phyloP scores from a whole-genome alignment of 129 eudicot species.

The Pseudognaphalium luteoalbum region DNA sequence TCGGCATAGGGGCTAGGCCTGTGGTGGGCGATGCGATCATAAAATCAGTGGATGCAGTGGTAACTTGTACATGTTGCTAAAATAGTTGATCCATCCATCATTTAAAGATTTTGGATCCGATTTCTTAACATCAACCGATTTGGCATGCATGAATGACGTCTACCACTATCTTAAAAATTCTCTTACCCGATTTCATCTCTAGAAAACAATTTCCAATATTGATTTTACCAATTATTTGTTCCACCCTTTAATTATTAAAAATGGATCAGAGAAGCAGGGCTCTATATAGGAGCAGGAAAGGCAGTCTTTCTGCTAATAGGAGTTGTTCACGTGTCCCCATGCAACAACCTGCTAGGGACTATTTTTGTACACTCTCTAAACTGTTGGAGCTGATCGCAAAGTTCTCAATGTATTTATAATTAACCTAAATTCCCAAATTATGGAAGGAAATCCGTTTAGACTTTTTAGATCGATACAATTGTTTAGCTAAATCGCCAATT shows the following conservation, averaged over 20 bases:
- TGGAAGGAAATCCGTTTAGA: too few relatives aligned
- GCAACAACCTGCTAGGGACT: too few relatives aligned
- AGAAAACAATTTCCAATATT: background rate
- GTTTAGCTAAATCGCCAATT: too few relatives aligned
- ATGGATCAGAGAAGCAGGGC: too few relatives aligned
- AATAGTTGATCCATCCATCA: slow-evolving; percentile 33
- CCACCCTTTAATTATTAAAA: background rate
- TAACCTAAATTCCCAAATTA: too few relatives aligned
- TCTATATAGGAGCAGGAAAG: too few relatives aligned
- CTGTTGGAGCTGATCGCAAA: too few relatives aligned
- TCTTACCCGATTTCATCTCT: slow-evolving; percentile 17
- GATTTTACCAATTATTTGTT: slow-evolving; percentile 1
- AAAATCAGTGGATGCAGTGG: background rate
- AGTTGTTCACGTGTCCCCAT: too few relatives aligned
- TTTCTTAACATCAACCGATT: slow-evolving; percentile 18
- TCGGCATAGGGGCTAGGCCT: slow-evolving; percentile 7
- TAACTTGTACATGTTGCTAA: slow-evolving; percentile 35
- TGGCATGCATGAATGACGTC: slow-evolving; percentile 28
- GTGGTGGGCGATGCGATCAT: background rate
- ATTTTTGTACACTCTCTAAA: too few relatives aligned
- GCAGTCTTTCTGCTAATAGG: too few relatives aligned
- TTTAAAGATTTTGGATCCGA: slow-evolving; percentile 17
- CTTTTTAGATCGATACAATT: too few relatives aligned
- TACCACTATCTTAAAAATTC: slow-evolving; percentile 19
- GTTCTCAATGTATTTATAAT: too few relatives aligned